Conservation (phyloP, 2,329 filamentous ascomycete genomes). For the Chrysoporthe puriensis region DNA sequence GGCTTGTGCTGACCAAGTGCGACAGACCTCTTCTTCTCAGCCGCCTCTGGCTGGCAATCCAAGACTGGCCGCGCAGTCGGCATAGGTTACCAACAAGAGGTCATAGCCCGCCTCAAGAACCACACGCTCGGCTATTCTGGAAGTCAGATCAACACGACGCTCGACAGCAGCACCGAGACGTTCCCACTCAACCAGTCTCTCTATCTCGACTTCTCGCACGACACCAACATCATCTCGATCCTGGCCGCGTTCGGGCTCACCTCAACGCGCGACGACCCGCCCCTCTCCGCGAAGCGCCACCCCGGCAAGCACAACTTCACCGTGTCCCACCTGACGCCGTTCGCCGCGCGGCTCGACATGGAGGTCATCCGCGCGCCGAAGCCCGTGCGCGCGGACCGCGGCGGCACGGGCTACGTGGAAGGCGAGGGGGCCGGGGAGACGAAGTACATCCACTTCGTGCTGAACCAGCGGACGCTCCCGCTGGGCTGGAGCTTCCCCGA, state of each 20-base stretch:
- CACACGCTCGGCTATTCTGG: conserved; percentile 63
- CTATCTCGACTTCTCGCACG: conserved; percentile 79
- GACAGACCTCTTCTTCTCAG: conserved; percentile 63
- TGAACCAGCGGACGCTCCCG: conserved; percentile 75
- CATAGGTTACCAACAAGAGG: conserved; percentile 73
- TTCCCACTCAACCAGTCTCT: conserved; percentile 75
- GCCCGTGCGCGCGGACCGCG: conserved; percentile 59
- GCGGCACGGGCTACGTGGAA: conserved; percentile 49
- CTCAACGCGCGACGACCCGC: conserved; percentile 60
- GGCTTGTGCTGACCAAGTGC: not conserved
- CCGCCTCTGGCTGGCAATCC: conserved; percentile 64
- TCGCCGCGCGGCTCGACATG: conserved; percentile 73
- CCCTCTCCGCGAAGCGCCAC: conserved; percentile 59
- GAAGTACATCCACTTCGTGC: conserved; percentile 72
- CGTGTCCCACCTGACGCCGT: conserved; percentile 70
- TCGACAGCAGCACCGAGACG: conserved; percentile 68
- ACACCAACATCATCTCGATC: conserved; percentile 73
- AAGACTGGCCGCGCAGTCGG: conserved; percentile 73
- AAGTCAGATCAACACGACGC: conserved; percentile 69
- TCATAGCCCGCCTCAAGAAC: conserved; percentile 70
- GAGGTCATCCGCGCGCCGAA: conserved; percentile 71
- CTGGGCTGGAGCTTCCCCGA: conserved; percentile 67
- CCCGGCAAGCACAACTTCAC: conserved; percentile 64
- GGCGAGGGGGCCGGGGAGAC: conserved; percentile 52
- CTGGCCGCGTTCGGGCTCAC: conserved; percentile 73